phyloP scores from a whole-genome alignment of 192 early-diverging fungal genomes.

The Umbelopsis sp. region DNA sequence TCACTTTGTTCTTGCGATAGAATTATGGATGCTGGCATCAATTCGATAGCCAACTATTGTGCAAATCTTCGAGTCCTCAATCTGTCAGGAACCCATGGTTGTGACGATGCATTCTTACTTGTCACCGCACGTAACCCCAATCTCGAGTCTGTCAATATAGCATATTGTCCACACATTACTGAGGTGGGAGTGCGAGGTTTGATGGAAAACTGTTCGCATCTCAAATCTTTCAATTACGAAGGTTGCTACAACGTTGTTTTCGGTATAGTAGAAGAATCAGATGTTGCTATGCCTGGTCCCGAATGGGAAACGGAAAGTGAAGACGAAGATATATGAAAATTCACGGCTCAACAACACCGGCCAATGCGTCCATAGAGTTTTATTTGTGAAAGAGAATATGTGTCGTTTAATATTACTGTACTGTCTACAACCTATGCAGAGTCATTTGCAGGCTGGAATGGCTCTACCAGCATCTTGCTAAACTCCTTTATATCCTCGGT shows the following conservation, averaged over 20 bases:
- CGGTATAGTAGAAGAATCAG: constrained; percentile 36
- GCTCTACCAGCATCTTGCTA: constrained; percentile 88
- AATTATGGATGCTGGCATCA: neutral
- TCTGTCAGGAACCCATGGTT: neutral
- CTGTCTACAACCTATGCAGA: constrained; percentile 11
- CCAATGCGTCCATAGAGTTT: neutral
- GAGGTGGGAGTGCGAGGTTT: constrained; percentile 50
- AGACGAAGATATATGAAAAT: constrained; percentile 18
- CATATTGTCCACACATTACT: constrained; percentile 55
- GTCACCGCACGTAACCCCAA: neutral
- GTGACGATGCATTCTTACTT: constrained; percentile 1
- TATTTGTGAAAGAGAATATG: neutral
- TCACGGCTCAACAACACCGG: neutral
- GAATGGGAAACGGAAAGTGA: constrained; percentile 44
- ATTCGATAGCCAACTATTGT: neutral
- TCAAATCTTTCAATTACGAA: constrained; percentile 39
- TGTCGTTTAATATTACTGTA: constrained; percentile 12
- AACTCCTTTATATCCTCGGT: constrained; percentile 91
- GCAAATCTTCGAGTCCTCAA: constrained; percentile 3
- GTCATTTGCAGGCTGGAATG: constrained; percentile 40
- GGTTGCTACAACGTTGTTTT: constrained; percentile 32
- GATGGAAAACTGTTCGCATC: constrained; percentile 62
- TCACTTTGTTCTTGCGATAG: neutral
- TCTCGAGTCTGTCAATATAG: constrained; percentile 64
- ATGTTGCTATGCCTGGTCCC: constrained; percentile 32